Evolutionary conservation across 1,284 basidiomycete genomes (phyloP).

Genomic region (Mycena sp.): DNA sequence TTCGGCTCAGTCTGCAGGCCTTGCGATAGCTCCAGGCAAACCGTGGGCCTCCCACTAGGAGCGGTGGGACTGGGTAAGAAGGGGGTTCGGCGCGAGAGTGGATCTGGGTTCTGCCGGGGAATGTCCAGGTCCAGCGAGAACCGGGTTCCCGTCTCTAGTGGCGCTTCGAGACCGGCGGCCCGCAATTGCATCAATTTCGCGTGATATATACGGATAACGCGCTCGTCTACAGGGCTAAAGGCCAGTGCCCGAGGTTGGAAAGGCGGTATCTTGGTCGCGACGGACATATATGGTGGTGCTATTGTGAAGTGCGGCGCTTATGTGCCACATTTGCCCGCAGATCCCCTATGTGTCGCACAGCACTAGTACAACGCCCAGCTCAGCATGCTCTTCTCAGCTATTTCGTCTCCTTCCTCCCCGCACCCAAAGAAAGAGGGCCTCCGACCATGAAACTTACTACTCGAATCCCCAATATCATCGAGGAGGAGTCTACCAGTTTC

Average conservation of each 20-base stretch:
- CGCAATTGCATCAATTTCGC: neutral
- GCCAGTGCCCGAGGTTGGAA: neutral
- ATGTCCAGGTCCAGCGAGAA: neutral
- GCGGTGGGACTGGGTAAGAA: neutral
- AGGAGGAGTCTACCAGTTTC: too few species aligned
- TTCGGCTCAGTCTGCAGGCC: neutral
- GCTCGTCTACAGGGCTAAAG: neutral
- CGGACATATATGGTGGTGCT: too few species aligned
- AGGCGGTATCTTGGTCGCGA: neutral
- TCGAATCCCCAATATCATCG: too few species aligned
- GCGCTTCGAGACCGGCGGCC: neutral
- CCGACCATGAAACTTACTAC: too few species aligned
- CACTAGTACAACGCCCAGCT: too few species aligned
- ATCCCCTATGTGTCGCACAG: too few species aligned
- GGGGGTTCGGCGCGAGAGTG: neutral
- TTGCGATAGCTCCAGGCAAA: neutral
- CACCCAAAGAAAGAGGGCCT: too few species aligned
- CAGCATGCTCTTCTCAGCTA: too few species aligned
- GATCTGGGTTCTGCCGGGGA: neutral
- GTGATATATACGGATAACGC: neutral
- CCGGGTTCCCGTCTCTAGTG: neutral
- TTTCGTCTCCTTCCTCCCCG: too few species aligned
- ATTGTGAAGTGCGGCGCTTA: too few species aligned
- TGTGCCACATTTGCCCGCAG: too few species aligned
- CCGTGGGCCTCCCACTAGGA: neutral